A percentile compares a stretch with the other conserved stretches of the same genome.
These are phyloP conservation scores for Lactarius trivialis DNA, from an alignment of 768 basidiomycete genomes.

Conservation along the genomic window DNA sequence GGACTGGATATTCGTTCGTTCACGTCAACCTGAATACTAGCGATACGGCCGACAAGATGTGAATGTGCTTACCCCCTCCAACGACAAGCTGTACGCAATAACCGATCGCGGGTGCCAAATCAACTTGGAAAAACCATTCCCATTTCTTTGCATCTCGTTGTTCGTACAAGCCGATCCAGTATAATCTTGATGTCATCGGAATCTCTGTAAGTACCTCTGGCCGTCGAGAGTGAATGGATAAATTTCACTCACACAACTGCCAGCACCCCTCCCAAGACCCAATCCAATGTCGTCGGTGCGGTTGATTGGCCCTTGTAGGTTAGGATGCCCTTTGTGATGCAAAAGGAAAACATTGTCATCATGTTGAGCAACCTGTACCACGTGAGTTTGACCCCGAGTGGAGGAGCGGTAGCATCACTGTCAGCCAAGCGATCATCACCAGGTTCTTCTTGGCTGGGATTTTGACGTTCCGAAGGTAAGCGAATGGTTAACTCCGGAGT, in stretches of 20 bases:
- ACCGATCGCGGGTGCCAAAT: not conserved
- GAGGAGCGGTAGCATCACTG: not conserved
- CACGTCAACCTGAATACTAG: no score
- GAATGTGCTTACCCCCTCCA: conserved; percentile 1
- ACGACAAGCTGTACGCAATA: not conserved
- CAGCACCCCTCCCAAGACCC: not conserved
- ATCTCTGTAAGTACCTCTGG: not conserved
- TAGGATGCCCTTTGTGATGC: conserved; percentile 5
- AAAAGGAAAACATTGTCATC: not conserved
- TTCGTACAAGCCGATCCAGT: conserved; percentile 11
- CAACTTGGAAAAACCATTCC: conserved; percentile 9
- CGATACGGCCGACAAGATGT: not conserved
- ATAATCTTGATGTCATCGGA: not conserved
- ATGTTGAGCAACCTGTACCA: conserved; percentile 6
- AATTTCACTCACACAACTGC: not conserved
- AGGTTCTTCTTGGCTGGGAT: not conserved
- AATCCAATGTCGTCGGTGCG: not conserved
- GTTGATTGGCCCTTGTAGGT: not conserved
- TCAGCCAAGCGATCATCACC: not conserved
- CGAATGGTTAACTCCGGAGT: no score
- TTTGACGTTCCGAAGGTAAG: not conserved
- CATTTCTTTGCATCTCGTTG: not conserved
- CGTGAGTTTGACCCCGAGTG: conserved; percentile 7
- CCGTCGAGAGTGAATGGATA: not conserved
- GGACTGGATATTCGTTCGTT: no score